Evolutionary conservation across 345 rosid species (phyloP).

Genomic region (Erysimum cheiranthoides): DNA sequence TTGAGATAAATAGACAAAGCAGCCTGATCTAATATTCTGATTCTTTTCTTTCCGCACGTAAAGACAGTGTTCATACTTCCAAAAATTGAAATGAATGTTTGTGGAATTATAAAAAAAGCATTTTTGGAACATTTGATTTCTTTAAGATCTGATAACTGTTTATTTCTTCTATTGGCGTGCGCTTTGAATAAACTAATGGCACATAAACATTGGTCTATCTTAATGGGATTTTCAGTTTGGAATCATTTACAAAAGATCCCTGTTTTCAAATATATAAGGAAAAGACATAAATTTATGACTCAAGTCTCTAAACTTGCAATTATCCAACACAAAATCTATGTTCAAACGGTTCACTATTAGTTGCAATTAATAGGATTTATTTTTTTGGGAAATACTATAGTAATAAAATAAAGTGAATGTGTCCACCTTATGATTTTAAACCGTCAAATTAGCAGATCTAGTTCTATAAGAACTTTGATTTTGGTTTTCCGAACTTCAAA

Average conservation of each 20-base stretch:
- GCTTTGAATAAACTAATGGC: constrained; percentile 15
- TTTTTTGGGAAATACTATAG: too few relatives aligned
- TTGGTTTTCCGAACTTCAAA: too few relatives aligned
- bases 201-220: not conserved
- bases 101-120: not conserved
- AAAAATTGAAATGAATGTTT: constrained; percentile 11
- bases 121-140: constrained; percentile 1
- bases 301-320: too few relatives aligned
- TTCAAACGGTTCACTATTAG: too few relatives aligned
- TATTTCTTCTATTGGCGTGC: not conserved
- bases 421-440: too few relatives aligned
- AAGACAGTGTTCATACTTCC: constrained; percentile 40
- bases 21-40: constrained; percentile 42
- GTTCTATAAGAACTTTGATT: too few relatives aligned
- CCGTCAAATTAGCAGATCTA: too few relatives aligned
- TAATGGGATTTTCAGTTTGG: constrained; percentile 14
- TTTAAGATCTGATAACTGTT: not conserved
- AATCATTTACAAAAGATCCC: not conserved
- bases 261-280: too few relatives aligned
- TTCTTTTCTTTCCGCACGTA: constrained; percentile 34
- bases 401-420: not conserved
- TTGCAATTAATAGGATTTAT: too few relatives aligned
- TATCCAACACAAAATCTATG: too few relatives aligned
- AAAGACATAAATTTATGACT: too few relatives aligned
- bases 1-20: constrained; percentile 8